These are phyloP conservation scores for Peronospora tabacina DNA, from an alignment of 352 stramenopile genomes.

Conservation along the genomic window DNA sequence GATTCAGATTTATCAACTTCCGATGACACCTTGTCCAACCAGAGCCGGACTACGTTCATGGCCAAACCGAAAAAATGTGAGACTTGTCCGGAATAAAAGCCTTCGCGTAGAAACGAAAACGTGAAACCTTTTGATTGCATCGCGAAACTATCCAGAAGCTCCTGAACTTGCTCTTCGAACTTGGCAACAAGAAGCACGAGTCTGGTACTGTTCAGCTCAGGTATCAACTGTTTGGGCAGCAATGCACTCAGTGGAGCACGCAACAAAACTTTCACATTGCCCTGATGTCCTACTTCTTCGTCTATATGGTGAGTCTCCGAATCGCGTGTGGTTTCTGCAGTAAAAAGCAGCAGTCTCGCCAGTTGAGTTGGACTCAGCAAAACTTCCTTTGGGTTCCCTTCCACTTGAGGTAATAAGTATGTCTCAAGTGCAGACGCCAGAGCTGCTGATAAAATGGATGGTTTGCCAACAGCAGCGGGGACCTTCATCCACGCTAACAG, in stretches of 20 bases:
- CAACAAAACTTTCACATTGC: constrained; percentile 3
- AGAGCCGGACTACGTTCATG: constrained; percentile 12
- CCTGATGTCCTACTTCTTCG: background rate
- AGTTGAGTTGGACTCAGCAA: constrained; percentile 30
- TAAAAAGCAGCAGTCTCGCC: constrained; percentile 41
- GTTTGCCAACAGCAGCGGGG: background rate
- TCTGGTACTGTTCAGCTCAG: constrained; percentile 16
- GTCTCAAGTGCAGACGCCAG: constrained; percentile 16
- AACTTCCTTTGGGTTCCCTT: constrained; percentile 1
- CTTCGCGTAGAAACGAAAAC: constrained; percentile 16
- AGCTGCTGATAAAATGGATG: constrained; percentile 7
- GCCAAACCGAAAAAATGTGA: constrained; percentile 21
- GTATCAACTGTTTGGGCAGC: background rate
- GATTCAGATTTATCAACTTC: background rate
- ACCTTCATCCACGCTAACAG: constrained; percentile 32
- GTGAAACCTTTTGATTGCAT: constrained; percentile 8
- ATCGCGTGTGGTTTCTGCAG: constrained; percentile 15
- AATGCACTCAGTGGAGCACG: constrained; percentile 6
- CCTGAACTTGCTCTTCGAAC: constrained; percentile 36
- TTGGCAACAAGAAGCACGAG: constrained; percentile 36
- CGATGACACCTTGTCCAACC: constrained; percentile 5
- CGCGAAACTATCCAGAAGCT: constrained; percentile 8
- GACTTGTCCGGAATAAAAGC: constrained; percentile 15
- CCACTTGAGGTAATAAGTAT: constrained; percentile 10
- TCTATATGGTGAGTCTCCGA: background rate